Evolutionary conservation across 371 early-diverging fungal species (phyloP), one percentile per base, ranked within the genome.

Genomic region (Rhizopus sp.): DNA sequence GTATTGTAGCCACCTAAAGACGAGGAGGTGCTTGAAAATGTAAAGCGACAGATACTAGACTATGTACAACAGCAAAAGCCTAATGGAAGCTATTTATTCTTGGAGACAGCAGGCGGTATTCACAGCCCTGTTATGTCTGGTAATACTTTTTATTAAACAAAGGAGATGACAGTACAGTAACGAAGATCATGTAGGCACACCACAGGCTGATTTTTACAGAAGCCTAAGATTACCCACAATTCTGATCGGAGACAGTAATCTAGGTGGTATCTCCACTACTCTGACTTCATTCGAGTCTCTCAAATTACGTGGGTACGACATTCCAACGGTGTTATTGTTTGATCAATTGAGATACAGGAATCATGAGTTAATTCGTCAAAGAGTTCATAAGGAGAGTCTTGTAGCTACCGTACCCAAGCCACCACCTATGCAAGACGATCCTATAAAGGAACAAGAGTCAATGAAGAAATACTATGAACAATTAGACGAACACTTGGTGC

Each of bases 251-350:
- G 93, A 92, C 68, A 73, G 87, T 40, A 73, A 81, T 9, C 72
- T 93, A 1, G 92, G 92, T 33, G 92, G 92, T 1, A 92, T 93
- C 53, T 89, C 90, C 0, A 90, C 93, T 3, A 91, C 93, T 4
- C 54, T 91, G 31, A 79, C 89, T 0, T 80, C 92, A 0, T 87
- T 82, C 64, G 93, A 93, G 60, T 80, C 89, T 0, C 73, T 92
- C 35, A 70, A 74, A 13, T 53, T 87, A 10, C 80, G 89, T 40
- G 92, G 92, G 2, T 91, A 90, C 66, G 88, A 89, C 55, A 75
- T 93, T 17, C 85, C 88, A 8, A 68, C 81, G 2, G 55, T 92
- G 8, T 65, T 92, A 17, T 63, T 91, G 47, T 87, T 92, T 60
- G 70, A 85, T 35, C 74, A 86, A 59, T 72, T 72, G 40, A 72